Base-by-base conservation (phyloP, 352 stramenopile genomes). In the Phytopythium aichiense region DNA sequence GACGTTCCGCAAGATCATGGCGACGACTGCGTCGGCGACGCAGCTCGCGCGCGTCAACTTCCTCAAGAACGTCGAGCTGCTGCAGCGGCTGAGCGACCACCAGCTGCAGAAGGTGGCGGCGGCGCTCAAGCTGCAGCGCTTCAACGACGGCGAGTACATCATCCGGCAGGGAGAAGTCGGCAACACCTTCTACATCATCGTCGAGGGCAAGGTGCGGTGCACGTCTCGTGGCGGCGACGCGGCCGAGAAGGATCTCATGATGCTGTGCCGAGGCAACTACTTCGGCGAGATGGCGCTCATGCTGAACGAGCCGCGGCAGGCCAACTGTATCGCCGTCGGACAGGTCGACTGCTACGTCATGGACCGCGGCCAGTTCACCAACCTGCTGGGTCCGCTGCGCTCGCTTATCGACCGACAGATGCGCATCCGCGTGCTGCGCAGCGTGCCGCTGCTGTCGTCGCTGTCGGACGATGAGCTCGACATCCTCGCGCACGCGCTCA, bases 161-260 rank as follows among this genome's bases (percentile, higher is more conserved):
- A 96, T 99, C 59, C 79, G 76, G 4, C 96, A 98, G 71, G 96
- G 96, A 35, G 91, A 98, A 4, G 81, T 94, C 59, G 96, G 96
- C 65, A 92, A 98, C 71, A 94, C 97, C 11, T 99, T 99, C 71
- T 99, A 98, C 82, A 98, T 99, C 70, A 95, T 99, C 30, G 89
- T 97, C 30, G 89, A 98, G 61, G 97, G 97, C 61, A 91, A 82
- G 25, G 90, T 98, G 28, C 73, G 74, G 22, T 94, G 85, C 76
- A 91, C 83, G 30, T 85, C 83, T 20, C 68, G 77, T 11, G 69
- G 67, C n/a, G 63, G 69, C 7, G 76, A 87, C 1, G 77, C 72
- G 18, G 61, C 65, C 2, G 85, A 94, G 50, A 92, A 91, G 56
- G 79, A 90, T 49, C 76, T 92, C 57, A 91, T 91, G 81, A 86